These are phyloP conservation scores for Polygonum maritimum DNA, from an alignment of 148 eudicot species.

Conservation along the genomic window DNA sequence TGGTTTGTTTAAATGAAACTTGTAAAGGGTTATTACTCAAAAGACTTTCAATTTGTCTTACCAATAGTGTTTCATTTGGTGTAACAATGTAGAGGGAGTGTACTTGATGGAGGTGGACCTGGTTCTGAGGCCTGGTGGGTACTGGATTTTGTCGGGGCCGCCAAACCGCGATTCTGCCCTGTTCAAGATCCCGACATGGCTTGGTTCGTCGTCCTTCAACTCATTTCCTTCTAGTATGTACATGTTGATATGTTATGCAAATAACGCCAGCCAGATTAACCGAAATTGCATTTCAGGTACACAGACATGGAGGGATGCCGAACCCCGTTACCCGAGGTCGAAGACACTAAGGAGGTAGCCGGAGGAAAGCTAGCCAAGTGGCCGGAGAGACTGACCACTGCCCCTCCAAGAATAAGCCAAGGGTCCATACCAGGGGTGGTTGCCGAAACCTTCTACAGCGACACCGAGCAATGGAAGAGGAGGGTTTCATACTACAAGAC, in stretches of 20 bases:
- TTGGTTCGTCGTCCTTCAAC: slow-evolving; percentile 37
- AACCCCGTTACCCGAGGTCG: slow-evolving; percentile 55
- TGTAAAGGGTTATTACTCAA: too few relatives aligned
- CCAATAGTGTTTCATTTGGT: background rate
- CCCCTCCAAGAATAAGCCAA: slow-evolving; percentile 59
- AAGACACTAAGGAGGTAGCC: slow-evolving; percentile 28
- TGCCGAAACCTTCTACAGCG: slow-evolving; percentile 31
- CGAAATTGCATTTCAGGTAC: slow-evolving; percentile 41
- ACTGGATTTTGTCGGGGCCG: background rate
- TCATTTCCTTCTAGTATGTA: too few relatives aligned
- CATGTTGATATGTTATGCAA: too few relatives aligned
- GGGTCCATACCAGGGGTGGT: slow-evolving; percentile 43
- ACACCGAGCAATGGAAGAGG: slow-evolving; percentile 44
- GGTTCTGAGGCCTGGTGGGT: slow-evolving; percentile 2
- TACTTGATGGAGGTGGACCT: slow-evolving; percentile 2
- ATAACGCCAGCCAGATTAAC: too few relatives aligned
- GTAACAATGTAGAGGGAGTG: background rate
- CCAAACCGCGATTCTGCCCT: slow-evolving; percentile 28
- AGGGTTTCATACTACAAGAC: slow-evolving; percentile 63
- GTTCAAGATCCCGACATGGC: slow-evolving; percentile 53
- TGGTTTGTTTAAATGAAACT: background rate
- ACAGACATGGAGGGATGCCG: slow-evolving; percentile 58
- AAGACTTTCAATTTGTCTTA: background rate
- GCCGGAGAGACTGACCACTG: slow-evolving; percentile 46
- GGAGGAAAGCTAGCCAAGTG: slow-evolving; percentile 63